These are phyloP conservation scores for Pittosporum tobira DNA, from an alignment of 129 eudicot genomes.

Conservation along the genomic window DNA sequence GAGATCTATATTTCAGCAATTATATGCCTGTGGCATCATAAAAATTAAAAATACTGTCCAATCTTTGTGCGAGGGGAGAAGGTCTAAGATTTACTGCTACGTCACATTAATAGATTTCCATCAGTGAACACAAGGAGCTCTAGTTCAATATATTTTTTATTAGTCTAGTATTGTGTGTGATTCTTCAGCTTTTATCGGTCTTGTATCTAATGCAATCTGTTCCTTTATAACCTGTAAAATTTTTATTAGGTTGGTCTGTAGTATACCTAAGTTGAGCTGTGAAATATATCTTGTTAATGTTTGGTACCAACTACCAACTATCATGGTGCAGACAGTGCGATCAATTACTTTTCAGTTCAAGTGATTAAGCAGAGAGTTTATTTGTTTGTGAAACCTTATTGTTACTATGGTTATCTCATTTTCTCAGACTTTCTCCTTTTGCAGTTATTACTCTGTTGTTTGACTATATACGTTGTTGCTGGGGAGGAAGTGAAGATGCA, in stretches of 20 bases:
- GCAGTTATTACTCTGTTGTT: slow-evolving; percentile 21
- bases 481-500: slow-evolving; percentile 20
- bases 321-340: slow-evolving; percentile 3
- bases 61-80: background rate
- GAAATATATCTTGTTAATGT: background rate
- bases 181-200: background rate
- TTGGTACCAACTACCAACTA: background rate
- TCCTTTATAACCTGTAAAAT: background rate
- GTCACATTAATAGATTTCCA: background rate
- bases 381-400: background rate
- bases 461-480: slow-evolving; percentile 15
- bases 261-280: background rate
- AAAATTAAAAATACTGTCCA: no score
- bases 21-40: background rate
- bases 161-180: background rate
- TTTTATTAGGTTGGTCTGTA: background rate
- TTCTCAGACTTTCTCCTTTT: slow-evolving; percentile 3
- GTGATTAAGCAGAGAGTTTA: background rate
- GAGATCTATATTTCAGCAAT: background rate
- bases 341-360: no score
- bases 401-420: background rate
- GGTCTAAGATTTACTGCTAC: background rate
- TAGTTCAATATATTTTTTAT: background rate
- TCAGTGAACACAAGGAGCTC: background rate
- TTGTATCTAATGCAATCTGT: background rate